These are phyloP conservation scores for Ophiocordyceps camponoti-rufipedis DNA, from an alignment of 2,329 filamentous ascomycete genomes.

Conservation along the genomic window DNA sequence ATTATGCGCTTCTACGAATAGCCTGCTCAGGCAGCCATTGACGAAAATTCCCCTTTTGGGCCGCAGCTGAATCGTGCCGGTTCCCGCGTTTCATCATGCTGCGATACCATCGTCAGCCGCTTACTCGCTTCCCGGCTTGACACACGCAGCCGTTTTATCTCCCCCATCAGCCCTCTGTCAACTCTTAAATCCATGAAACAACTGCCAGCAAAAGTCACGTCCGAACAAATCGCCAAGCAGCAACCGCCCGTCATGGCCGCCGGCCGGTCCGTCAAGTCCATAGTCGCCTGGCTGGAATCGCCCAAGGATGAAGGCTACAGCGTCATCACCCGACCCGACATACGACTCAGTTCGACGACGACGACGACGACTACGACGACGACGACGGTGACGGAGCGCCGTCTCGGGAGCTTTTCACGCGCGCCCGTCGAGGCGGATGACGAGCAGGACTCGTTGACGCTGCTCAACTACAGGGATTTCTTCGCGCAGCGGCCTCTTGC, in stretches of 20 bases:
- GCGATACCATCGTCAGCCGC: too few relatives aligned
- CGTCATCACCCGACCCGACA: neutral
- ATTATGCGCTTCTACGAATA: too few relatives aligned
- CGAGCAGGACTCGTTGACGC: conserved; percentile 14
- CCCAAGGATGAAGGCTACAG: conserved; percentile 2
- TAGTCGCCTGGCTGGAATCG: conserved; percentile 14
- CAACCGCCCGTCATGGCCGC: neutral
- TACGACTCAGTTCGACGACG: neutral
- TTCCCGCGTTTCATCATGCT: too few relatives aligned
- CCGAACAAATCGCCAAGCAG: too few relatives aligned
- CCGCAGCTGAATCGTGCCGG: too few relatives aligned
- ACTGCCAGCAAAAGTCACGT: too few relatives aligned
- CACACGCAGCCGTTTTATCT: too few relatives aligned
- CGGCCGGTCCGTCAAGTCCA: conserved; percentile 11
- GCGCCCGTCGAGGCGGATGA: conserved; percentile 3
- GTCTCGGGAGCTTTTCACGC: neutral
- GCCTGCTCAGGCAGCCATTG: too few relatives aligned
- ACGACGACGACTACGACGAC: neutral
- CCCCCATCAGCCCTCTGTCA: too few relatives aligned
- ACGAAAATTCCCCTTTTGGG: too few relatives aligned
- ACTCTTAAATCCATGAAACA: too few relatives aligned
- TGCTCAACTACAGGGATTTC: conserved; percentile 14
- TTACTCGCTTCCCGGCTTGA: too few relatives aligned
- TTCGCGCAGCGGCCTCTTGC: conserved; percentile 12
- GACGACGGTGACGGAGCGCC: neutral